Evolutionary conservation across 2,329 filamentous ascomycete genomes (phyloP).

Genomic region (Calonectria multiphialidica): DNA sequence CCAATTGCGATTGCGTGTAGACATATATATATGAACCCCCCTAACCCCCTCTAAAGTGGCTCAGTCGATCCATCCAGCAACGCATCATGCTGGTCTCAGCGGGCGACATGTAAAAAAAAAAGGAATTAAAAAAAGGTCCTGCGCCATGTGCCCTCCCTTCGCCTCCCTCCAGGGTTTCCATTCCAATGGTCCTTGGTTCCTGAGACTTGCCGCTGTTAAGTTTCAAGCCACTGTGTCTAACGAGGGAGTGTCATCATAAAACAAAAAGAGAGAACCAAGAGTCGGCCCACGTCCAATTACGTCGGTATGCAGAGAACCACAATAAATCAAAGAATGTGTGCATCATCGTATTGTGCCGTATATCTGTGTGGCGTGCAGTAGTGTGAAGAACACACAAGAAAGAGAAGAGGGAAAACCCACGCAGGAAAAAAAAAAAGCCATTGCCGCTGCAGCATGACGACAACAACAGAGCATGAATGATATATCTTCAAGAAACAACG

Average conservation of each 20-base stretch:
- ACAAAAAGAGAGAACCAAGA: not conserved
- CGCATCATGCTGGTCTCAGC: conserved; percentile 2
- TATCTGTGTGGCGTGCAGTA: not conserved
- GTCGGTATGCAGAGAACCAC: not conserved
- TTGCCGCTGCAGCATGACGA: not conserved
- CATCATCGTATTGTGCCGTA: not conserved
- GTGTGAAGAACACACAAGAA: not conserved
- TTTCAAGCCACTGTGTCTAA: conserved; percentile 3
- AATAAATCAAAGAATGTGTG: not conserved
- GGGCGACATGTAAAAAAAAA: not conserved
- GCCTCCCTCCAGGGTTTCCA: not conserved
- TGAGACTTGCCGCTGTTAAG: not conserved
- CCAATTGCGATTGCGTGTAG: not conserved
- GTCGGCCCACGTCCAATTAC: not conserved
- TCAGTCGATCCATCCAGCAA: conserved; percentile 8
- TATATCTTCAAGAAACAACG: not conserved
- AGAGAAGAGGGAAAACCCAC: not conserved
- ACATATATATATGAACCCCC: not conserved
- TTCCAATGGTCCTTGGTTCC: conserved; percentile 5
- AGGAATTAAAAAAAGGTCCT: not conserved
- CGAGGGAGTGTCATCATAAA: not conserved
- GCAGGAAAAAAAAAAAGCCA: not conserved
- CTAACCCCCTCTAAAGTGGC: not conserved
- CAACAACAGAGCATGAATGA: not conserved
- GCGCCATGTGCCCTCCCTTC: not conserved